These are phyloP conservation scores for Scleromitrula shiraiana DNA, from an alignment of 2,329 filamentous ascomycete genomes.

Conservation along the genomic window DNA sequence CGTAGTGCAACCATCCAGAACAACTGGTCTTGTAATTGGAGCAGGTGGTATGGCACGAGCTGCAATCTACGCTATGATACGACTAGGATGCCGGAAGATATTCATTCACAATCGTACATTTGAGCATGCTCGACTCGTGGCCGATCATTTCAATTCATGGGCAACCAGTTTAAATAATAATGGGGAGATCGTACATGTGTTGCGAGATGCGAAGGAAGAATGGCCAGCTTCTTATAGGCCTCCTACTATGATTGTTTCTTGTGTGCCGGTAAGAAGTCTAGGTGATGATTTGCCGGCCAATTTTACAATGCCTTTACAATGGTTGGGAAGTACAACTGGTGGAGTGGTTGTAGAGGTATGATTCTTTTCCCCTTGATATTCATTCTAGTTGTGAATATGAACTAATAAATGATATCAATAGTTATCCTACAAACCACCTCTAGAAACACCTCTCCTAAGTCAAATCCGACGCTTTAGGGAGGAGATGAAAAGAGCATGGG, in stretches of 20 bases:
- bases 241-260: conserved; percentile 69
- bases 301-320: conserved; percentile 60
- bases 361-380: background rate
- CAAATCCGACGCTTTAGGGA: conserved; percentile 47
- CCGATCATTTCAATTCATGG: conserved; percentile 57
- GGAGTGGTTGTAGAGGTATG: conserved; percentile 61
- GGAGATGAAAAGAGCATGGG: conserved; percentile 55
- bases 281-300: conserved; percentile 57
- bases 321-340: conserved; percentile 65
- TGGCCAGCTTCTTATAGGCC: conserved; percentile 58
- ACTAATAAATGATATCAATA: too few species aligned
- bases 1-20: conserved; percentile 43
- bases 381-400: background rate
- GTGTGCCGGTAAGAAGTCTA: conserved; percentile 64
- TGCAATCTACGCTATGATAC: conserved; percentile 70
- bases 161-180: conserved; percentile 23
- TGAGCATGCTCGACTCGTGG: conserved; percentile 56
- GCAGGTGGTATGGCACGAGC: conserved; percentile 72
- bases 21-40: conserved; percentile 50
- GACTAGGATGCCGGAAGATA: conserved; percentile 68
- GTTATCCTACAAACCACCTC: conserved; percentile 59
- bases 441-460: conserved; percentile 61
- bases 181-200: conserved; percentile 35
- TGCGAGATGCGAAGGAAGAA: conserved; percentile 47
- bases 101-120: conserved; percentile 66